phyloP scores from a whole-genome alignment of 352 stramenopile species.

The Pythium rhizo-oryzae region DNA sequence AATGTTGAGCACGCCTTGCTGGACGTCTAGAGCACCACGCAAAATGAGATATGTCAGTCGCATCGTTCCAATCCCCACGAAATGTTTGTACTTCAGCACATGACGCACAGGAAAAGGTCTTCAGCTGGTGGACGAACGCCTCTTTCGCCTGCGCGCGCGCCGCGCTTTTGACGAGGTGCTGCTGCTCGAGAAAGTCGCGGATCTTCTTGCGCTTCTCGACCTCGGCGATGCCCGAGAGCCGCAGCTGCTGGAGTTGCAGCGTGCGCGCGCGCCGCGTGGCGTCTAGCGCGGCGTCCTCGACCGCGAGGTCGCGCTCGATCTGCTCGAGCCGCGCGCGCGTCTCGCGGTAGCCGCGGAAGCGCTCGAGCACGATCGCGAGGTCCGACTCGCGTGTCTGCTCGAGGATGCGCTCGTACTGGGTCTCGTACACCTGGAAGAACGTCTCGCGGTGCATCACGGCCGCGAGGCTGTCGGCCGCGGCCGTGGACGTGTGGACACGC shows the following conservation, averaged over 20 bases:
- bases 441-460: constrained; percentile 39
- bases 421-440: constrained; percentile 64
- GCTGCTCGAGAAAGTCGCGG: constrained; percentile 54
- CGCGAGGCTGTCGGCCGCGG: constrained; percentile 32
- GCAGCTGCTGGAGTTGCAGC: constrained; percentile 39
- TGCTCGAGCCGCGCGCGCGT: constrained; percentile 44
- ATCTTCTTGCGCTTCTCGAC: constrained; percentile 58
- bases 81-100: too few species aligned
- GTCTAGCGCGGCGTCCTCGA: constrained; percentile 34
- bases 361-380: constrained; percentile 47
- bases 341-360: constrained; percentile 43
- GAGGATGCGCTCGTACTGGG: constrained; percentile 57
- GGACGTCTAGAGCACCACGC: constrained; percentile 33
- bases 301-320: constrained; percentile 46
- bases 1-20: constrained; percentile 62
- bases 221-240: constrained; percentile 50
- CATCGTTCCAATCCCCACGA: too few species aligned
- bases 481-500: constrained; percentile 27
- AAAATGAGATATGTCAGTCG: not conserved
- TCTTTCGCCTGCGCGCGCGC: constrained; percentile 47
- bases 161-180: constrained; percentile 39
- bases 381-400: constrained; percentile 54
- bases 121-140: constrained; percentile 42
- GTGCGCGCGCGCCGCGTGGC: constrained; percentile 34
- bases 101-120: constrained; percentile 53